phyloP scores from a whole-genome alignment of 306 rosid genomes.

The Arachis hypogaea region DNA sequence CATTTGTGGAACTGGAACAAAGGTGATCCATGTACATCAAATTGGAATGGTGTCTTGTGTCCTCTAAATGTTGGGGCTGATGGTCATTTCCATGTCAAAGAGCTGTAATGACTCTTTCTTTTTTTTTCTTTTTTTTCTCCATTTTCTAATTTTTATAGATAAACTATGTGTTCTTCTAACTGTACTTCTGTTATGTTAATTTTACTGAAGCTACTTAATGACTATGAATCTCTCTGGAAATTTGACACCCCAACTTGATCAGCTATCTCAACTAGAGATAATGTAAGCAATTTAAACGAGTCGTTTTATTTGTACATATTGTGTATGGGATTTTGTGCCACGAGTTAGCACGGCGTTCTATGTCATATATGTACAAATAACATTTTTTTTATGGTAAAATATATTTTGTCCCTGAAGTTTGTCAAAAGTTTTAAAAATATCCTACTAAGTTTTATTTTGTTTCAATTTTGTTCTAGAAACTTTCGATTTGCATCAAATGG shows the following conservation, averaged over 20 bases:
- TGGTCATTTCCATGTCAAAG: conserved; percentile 64
- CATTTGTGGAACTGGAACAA: conserved; percentile 58
- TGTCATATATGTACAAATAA: too few species aligned
- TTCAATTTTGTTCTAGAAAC: too few species aligned
- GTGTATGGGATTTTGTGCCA: too few species aligned
- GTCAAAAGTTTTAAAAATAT: too few species aligned
- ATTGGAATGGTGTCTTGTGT: conserved; percentile 80
- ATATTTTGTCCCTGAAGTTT: too few species aligned
- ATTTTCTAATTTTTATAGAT: background rate
- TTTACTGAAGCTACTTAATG: conserved; percentile 66
- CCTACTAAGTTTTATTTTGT: too few species aligned
- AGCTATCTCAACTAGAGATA: conserved; percentile 61
- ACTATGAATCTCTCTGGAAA: conserved; percentile 69
- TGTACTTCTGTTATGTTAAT: conserved; percentile 26
- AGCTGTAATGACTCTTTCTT: conserved; percentile 60
- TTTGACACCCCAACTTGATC: conserved; percentile 72
- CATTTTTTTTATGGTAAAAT: too few species aligned
- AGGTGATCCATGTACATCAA: conserved; percentile 72
- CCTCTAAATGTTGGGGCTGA: conserved; percentile 36
- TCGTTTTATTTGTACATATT: too few species aligned
- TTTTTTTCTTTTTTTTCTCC: conserved; percentile 9
- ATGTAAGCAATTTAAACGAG: conserved; percentile 55
- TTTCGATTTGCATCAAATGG: too few species aligned
- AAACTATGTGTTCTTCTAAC: background rate
- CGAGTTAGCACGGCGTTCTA: too few species aligned